Percentiles rank a stretch among this genome's conserved stretches.
phyloP scores from a whole-genome alignment of 176 grass and related monocot species.

The Calamus simplicifolius region DNA sequence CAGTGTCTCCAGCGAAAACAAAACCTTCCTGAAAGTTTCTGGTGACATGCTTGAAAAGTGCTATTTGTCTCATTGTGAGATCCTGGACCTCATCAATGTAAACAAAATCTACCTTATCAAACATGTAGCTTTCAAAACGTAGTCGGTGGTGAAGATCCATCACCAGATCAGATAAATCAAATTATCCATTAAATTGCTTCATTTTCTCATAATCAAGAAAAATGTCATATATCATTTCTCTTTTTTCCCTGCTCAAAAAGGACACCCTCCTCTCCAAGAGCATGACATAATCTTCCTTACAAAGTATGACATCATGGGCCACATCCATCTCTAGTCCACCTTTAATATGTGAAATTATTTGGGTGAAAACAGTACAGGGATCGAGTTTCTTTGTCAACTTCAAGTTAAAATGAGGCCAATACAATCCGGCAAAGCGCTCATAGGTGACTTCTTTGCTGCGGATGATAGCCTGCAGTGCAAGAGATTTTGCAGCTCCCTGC shows the following conservation, averaged over 20 bases:
- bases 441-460: no score
- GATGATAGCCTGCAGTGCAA: no score
- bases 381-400: no score
- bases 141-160: slow-evolving; percentile 38
- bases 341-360: no score
- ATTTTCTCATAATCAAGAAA: slow-evolving; percentile 69
- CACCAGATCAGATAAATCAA: slow-evolving; percentile 84
- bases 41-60: slow-evolving; percentile 69
- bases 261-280: slow-evolving; percentile 63
- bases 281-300: slow-evolving; percentile 46
- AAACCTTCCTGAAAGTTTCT: slow-evolving; percentile 72
- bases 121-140: slow-evolving; percentile 33
- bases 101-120: slow-evolving; percentile 49
- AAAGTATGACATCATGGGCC: slow-evolving; percentile 13
- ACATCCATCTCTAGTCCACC: slow-evolving; percentile 20
- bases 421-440: no score
- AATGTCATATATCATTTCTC: slow-evolving; percentile 64
- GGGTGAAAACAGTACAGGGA: no score
- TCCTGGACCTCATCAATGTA: slow-evolving; percentile 98
- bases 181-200: slow-evolving; percentile 48
- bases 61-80: slow-evolving; percentile 68
- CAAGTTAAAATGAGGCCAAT: no score
- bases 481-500: no score
- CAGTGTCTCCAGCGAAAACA: slow-evolving; percentile 82
- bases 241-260: slow-evolving; percentile 31